These are phyloP conservation scores for Phoma sp. DNA, from an alignment of 2,329 filamentous ascomycete genomes.

Conservation along the genomic window DNA sequence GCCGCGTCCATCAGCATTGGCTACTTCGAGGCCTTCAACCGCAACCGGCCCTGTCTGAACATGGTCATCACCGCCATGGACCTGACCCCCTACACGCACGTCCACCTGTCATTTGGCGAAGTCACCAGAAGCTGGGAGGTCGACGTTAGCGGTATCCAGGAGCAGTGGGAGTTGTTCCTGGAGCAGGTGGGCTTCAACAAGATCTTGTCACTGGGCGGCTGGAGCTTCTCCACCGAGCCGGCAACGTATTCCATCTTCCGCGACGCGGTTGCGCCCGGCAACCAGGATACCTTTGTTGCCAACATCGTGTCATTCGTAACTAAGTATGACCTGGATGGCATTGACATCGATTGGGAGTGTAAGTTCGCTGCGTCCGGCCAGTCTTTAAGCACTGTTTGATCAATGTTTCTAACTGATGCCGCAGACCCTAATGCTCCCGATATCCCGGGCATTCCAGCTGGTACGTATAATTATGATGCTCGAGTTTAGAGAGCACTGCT, in stretches of 20 bases:
- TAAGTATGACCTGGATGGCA: conserved; percentile 37
- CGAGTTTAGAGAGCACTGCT: no score
- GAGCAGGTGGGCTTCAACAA: conserved; percentile 37
- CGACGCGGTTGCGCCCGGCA: conserved; percentile 44
- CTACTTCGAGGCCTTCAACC: conserved; percentile 16
- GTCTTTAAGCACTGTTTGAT: no score
- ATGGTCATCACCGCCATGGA: conserved; percentile 10
- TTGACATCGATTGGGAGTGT: conserved; percentile 61
- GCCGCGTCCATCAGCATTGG: not conserved
- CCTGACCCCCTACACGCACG: not conserved
- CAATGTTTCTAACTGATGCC: no score
- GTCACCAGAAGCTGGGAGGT: not conserved
- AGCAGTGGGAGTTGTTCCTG: not conserved
- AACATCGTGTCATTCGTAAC: conserved; percentile 34
- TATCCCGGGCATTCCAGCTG: conserved; percentile 51
- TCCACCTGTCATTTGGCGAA: not conserved
- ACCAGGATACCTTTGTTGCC: conserved; percentile 44
- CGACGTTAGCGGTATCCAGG: not conserved
- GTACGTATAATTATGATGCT: no score
- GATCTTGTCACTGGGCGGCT: conserved; percentile 57
- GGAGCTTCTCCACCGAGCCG: conserved; percentile 52
- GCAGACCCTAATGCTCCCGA: conserved; percentile 39
- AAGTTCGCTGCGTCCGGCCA: no score
- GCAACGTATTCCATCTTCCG: conserved; percentile 51
- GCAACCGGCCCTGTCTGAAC: conserved; percentile 17